Percentiles rank a stretch among this genome's conserved stretches.
phyloP scores from a whole-genome alignment of 768 basidiomycete genomes.

The Artomyces pyxidatus region DNA sequence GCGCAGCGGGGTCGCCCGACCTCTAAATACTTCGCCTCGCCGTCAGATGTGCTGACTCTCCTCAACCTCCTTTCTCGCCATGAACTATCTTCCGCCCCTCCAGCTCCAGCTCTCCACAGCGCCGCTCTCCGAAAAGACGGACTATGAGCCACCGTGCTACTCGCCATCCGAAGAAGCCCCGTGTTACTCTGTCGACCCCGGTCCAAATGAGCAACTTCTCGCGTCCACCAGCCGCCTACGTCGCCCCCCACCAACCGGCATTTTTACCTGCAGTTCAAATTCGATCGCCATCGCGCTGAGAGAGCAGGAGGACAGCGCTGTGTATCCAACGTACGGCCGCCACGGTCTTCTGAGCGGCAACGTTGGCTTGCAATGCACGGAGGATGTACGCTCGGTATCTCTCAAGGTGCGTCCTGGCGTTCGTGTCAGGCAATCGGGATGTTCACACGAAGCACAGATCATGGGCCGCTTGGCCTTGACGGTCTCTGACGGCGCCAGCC shows the following conservation, averaged over 20 bases:
- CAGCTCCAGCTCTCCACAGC: not conserved
- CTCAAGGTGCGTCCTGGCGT: constrained; percentile 32
- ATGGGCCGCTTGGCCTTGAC: not conserved
- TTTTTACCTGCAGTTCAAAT: constrained; percentile 32
- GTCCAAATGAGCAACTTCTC: constrained; percentile 44
- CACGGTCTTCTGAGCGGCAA: constrained; percentile 33
- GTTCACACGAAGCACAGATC: not conserved
- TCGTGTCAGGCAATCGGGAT: not conserved
- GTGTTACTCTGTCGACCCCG: constrained; percentile 47
- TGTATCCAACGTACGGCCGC: constrained; percentile 38
- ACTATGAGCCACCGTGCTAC: constrained; percentile 38
- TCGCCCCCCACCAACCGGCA: constrained; percentile 27
- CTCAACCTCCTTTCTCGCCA: not conserved
- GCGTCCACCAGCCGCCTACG: constrained; percentile 32
- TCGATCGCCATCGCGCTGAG: constrained; percentile 35
- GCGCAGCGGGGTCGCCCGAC: no score
- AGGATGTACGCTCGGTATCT: constrained; percentile 33
- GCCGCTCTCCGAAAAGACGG: not conserved
- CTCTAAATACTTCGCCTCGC: no score
- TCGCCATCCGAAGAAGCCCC: constrained; percentile 47
- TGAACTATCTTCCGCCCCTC: no score
- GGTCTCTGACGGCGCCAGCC: constrained; percentile 6
- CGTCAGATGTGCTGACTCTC: not conserved
- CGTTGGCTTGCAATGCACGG: constrained; percentile 32
- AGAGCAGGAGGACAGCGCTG: constrained; percentile 35